These are phyloP conservation scores for Aspergillus pseudoviridinutans DNA, from an alignment of 2,329 filamentous ascomycete genomes.

Conservation along the genomic window DNA sequence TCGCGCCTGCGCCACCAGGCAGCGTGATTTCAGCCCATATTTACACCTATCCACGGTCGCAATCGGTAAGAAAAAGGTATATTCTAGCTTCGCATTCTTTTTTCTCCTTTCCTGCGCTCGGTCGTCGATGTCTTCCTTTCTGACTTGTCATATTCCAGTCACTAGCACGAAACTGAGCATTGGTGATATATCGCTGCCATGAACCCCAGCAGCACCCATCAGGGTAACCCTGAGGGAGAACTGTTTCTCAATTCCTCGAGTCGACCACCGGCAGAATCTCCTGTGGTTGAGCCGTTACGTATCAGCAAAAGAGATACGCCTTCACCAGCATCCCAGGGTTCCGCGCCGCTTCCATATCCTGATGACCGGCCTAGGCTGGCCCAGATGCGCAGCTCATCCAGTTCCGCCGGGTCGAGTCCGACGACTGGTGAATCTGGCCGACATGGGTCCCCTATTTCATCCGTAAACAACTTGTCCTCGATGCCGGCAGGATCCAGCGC, in stretches of 20 bases:
- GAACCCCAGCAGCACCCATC: constrained; percentile 46
- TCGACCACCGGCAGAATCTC: constrained; percentile 55
- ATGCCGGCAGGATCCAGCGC: constrained; percentile 23
- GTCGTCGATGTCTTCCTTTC: neutral
- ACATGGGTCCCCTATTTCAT: constrained; percentile 13
- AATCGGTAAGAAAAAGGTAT: neutral
- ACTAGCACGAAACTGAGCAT: neutral
- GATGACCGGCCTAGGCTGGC: constrained; percentile 53
- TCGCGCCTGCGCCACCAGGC: neutral
- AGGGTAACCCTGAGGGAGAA: constrained; percentile 74
- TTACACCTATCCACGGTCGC: neutral
- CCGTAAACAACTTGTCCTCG: constrained; percentile 24
- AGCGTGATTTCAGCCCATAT: neutral
- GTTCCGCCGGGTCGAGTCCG: constrained; percentile 26
- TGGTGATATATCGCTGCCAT: constrained; percentile 12
- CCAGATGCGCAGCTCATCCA: constrained; percentile 28
- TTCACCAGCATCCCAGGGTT: constrained; percentile 50
- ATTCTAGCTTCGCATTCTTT: constrained; percentile 2
- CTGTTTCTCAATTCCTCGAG: constrained; percentile 58
- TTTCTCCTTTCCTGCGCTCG: constrained; percentile 9
- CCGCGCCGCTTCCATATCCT: constrained; percentile 63
- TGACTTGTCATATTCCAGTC: neutral
- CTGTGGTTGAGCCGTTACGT: constrained; percentile 76
- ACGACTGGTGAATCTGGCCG: constrained; percentile 20
- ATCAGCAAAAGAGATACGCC: constrained; percentile 77